Evolutionary conservation across 768 basidiomycete species (phyloP).

Genomic region (Hebeloma cylindrosporum): DNA sequence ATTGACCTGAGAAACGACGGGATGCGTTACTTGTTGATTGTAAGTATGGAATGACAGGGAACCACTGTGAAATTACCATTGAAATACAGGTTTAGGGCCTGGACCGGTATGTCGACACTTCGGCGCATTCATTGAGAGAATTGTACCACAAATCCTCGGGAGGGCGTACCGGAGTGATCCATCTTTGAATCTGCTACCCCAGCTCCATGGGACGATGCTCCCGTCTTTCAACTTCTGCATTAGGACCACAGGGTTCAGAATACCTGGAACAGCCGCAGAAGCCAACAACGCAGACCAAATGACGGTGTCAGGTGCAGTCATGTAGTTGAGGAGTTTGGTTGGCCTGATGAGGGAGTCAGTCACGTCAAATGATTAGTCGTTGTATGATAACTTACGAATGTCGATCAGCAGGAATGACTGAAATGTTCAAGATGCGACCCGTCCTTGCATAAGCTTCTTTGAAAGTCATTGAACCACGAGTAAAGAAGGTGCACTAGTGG

Average conservation of each 20-base stretch:
- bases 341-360: constrained; percentile 52
- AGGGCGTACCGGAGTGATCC: constrained; percentile 72
- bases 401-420: constrained; percentile 86
- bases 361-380: background rate
- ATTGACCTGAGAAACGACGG: constrained; percentile 94
- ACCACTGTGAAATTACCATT: constrained; percentile 50
- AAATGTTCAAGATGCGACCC: constrained; percentile 91
- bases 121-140: background rate
- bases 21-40: constrained; percentile 69
- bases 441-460: constrained; percentile 92
- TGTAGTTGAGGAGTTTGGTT: constrained; percentile 92
- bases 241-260: constrained; percentile 91
- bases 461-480: constrained; percentile 92
- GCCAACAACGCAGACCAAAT: constrained; percentile 83
- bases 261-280: constrained; percentile 93
- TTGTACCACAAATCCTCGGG: too few relatives aligned
- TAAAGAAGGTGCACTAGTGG: constrained; percentile 80
- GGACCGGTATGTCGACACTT: constrained; percentile 96
- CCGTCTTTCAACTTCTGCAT: constrained; percentile 90
- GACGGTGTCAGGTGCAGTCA: constrained; percentile 91
- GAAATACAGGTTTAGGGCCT: constrained; percentile 85
- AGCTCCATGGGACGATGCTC: constrained; percentile 85
- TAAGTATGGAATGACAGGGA: constrained; percentile 3
- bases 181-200: constrained; percentile 93
- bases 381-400: constrained; percentile 61